phyloP scores from a whole-genome alignment of 2,329 filamentous ascomycete species.

The Penicillium sp. region DNA sequence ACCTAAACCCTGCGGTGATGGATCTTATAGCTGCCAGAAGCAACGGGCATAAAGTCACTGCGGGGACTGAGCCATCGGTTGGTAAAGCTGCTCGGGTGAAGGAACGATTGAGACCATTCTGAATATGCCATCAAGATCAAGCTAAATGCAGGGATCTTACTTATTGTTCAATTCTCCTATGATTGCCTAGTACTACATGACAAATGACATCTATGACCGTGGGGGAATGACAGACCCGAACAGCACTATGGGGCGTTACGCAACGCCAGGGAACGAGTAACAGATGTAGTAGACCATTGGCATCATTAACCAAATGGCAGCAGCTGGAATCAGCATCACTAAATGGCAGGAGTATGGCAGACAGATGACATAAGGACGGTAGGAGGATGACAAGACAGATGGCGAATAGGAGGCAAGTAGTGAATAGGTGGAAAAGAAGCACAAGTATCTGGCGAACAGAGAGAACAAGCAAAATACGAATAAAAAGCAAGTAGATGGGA shows the following conservation, averaged over 20 bases:
- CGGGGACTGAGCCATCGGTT: background rate
- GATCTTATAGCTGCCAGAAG: background rate
- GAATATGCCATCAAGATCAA: too few relatives aligned
- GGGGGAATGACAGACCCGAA: conserved; percentile 12
- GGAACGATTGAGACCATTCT: too few relatives aligned
- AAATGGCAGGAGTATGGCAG: background rate
- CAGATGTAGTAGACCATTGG: background rate
- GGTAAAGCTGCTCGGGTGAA: too few relatives aligned
- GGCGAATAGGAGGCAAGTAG: too few relatives aligned
- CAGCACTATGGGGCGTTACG: conserved; percentile 18
- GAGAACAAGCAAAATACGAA: too few relatives aligned
- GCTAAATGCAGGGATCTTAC: too few relatives aligned
- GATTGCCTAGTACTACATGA: background rate
- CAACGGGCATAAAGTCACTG: background rate
- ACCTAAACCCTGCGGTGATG: background rate
- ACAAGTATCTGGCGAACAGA: too few relatives aligned
- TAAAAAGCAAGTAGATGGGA: background rate
- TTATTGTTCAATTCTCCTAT: background rate
- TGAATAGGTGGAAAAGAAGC: background rate
- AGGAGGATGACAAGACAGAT: too few relatives aligned
- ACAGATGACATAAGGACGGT: background rate
- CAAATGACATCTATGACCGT: background rate
- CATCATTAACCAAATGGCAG: background rate
- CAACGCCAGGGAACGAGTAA: conserved; percentile 2
- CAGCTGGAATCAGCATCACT: background rate